A percentile compares a stretch with the other conserved stretches of the same genome.
Evolutionary conservation across 495 filamentous ascomycete genomes (phyloP).

Genomic region (Tuber calosporum): DNA sequence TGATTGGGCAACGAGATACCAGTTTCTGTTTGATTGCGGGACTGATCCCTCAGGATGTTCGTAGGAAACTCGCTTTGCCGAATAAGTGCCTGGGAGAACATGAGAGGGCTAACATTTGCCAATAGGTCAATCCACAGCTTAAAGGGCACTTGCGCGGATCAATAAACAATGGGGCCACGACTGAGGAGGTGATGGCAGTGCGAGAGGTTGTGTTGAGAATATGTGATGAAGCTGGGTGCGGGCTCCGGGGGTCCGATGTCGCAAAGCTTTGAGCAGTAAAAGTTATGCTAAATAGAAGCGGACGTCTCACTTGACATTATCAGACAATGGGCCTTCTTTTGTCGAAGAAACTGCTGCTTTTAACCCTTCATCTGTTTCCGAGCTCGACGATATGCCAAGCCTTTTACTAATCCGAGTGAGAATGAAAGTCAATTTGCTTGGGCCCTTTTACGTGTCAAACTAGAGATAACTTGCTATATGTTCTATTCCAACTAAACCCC

Average conservation of each 20-base stretch:
- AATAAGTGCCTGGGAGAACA: conserved; percentile 13
- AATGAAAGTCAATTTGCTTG: too few species aligned
- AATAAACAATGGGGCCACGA: conserved; percentile 50
- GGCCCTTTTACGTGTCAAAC: too few species aligned
- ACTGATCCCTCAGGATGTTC: conserved; percentile 51
- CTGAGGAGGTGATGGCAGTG: conserved; percentile 51
- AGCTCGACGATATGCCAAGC: too few species aligned
- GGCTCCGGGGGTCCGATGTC: conserved; percentile 17
- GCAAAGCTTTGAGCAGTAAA: conserved; percentile 12
- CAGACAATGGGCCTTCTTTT: too few species aligned
- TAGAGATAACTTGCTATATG: too few species aligned
- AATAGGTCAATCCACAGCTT: conserved; percentile 51
- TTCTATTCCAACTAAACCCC: too few species aligned
- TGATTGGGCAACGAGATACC: conserved; percentile 48
- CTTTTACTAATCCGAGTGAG: too few species aligned
- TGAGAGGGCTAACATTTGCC: neutral
- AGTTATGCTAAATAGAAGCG: neutral
- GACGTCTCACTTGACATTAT: neutral
- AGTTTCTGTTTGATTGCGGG: conserved; percentile 54
- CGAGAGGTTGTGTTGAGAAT: conserved; percentile 48
- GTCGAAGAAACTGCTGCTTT: too few species aligned
- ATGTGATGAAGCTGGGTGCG: conserved; percentile 40
- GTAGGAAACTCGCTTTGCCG: neutral
- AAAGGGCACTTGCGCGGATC: conserved; percentile 53
- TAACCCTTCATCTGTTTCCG: too few species aligned